Percentiles rank a stretch among this genome's conserved stretches.
Evolutionary conservation across 2,329 filamentous ascomycete species (phyloP).

Genomic region (Lecanicillium sp.): DNA sequence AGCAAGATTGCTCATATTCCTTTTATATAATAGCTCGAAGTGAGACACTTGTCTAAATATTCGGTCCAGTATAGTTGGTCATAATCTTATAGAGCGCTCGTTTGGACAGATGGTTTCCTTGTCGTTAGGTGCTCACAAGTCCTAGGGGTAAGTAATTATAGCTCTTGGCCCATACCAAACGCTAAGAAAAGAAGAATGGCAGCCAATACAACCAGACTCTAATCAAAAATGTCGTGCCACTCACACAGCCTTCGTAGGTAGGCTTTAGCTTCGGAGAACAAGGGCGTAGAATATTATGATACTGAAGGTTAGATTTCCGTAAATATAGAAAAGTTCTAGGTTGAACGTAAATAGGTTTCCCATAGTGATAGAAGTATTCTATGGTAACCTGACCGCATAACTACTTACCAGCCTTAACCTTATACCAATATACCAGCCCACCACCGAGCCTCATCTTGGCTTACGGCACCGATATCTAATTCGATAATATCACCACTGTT

Average conservation of each 20-base stretch:
- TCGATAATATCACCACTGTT: neutral
- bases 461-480: neutral
- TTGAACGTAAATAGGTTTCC: neutral
- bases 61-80: neutral
- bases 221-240: neutral
- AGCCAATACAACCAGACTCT: neutral
- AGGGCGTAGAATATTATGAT: neutral
- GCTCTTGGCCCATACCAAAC: neutral
- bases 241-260: neutral
- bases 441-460: neutral
- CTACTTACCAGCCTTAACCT: neutral
- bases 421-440: neutral
- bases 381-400: neutral
- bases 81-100: neutral
- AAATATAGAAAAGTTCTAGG: neutral
- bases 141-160: neutral
- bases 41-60: constrained; percentile 20
- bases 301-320: neutral
- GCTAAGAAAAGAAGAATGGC: neutral
- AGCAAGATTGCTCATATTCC: constrained; percentile 22
- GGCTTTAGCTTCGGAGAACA: neutral
- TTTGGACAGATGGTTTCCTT: neutral
- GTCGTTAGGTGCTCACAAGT: neutral
- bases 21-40: constrained; percentile 20
- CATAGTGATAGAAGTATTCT: neutral